phyloP scores from a whole-genome alignment of 2,329 filamentous ascomycete species.

The Fusarium keratoplasticum region DNA sequence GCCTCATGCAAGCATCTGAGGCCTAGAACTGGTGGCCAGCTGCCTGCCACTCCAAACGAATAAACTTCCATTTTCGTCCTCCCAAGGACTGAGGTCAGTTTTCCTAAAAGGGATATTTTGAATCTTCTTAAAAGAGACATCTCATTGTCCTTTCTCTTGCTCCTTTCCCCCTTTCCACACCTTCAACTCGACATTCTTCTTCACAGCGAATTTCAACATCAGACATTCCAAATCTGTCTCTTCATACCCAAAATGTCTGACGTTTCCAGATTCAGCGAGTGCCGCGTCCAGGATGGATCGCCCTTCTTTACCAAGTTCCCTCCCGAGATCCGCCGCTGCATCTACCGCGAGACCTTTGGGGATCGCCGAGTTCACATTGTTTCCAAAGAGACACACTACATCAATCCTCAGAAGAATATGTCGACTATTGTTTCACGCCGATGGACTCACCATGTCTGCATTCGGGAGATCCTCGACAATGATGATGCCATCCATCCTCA shows the following conservation, averaged over 20 bases:
- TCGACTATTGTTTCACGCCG: background rate
- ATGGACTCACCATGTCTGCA: background rate
- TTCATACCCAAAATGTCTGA: background rate
- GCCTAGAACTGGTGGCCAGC: background rate
- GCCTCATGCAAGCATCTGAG: background rate
- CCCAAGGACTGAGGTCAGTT: background rate
- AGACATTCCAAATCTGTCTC: background rate
- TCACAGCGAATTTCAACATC: background rate
- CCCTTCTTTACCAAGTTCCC: conserved; percentile 6
- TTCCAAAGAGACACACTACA: background rate
- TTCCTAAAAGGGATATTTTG: background rate
- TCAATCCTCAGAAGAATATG: background rate
- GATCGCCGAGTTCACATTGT: background rate
- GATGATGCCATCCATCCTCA: background rate
- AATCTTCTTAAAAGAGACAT: background rate
- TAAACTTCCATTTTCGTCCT: background rate
- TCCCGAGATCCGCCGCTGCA: background rate
- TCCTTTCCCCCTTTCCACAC: background rate
- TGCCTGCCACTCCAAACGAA: background rate
- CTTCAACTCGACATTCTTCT: background rate
- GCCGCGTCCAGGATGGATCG: background rate
- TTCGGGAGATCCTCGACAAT: background rate
- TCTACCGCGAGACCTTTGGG: conserved; percentile 1
- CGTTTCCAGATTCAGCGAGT: background rate
- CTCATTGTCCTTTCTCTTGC: background rate